Percentiles rank a stretch among this genome's conserved stretches.
Conservation (phyloP, 2,329 filamentous ascomycete species). For the Ilyonectria mors-panacis region DNA sequence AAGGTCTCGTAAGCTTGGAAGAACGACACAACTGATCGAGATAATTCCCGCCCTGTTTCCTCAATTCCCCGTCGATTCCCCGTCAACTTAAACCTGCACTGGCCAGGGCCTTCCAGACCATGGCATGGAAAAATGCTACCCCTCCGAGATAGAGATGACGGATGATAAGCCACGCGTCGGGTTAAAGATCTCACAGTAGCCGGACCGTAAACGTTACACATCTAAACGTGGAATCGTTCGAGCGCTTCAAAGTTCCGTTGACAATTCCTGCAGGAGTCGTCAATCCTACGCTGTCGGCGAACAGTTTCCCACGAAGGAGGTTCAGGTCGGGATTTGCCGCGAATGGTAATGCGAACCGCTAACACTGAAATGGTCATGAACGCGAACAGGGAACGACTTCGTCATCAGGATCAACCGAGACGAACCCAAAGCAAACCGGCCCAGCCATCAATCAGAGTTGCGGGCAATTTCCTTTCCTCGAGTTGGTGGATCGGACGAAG, state of each 20-base stretch:
- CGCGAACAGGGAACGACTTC: constrained; percentile 5
- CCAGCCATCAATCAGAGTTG: constrained; percentile 35
- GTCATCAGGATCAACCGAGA: constrained; percentile 9
- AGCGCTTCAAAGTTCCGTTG: constrained; percentile 10
- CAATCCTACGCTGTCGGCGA: constrained; percentile 12
- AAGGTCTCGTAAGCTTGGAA: constrained; percentile 1
- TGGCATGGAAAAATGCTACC: neutral
- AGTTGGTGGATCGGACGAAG: constrained; percentile 36
- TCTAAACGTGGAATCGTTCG: constrained; percentile 20
- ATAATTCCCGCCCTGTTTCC: constrained; percentile 14
- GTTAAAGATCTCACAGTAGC: constrained; percentile 24
- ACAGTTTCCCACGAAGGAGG: constrained; percentile 3
- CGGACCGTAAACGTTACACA: constrained; percentile 24
- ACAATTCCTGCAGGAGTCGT: neutral
- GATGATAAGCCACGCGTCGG: constrained; percentile 22
- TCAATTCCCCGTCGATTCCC: constrained; percentile 4
- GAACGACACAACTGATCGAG: constrained; percentile 6
- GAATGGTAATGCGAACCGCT: constrained; percentile 9
- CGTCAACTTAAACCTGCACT: constrained; percentile 1
- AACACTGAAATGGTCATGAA: constrained; percentile 14
- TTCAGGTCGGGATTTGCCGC: constrained; percentile 9
- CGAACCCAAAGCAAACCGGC: constrained; percentile 13
- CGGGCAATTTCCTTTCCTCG: constrained; percentile 35
- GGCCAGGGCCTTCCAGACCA: neutral
- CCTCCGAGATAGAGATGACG: constrained; percentile 9